Conservation (phyloP, 1,284 basidiomycete species). For the Naganishia liquefaciens region DNA sequence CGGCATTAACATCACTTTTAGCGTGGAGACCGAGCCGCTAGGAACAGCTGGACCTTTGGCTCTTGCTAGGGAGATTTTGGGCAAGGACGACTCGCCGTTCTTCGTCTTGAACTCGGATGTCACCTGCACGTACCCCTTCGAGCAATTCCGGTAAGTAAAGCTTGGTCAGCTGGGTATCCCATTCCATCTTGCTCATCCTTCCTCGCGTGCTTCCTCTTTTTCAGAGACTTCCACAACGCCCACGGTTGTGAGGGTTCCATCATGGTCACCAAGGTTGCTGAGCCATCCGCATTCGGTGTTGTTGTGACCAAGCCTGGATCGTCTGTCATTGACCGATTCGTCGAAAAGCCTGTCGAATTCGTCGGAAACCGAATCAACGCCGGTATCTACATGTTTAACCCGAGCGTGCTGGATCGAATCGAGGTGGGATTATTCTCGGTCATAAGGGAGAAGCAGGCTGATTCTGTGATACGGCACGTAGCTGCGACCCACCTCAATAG, state of each 20-base stretch:
- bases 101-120: conserved; percentile 62
- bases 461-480: conserved; percentile 28
- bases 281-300: conserved; percentile 60
- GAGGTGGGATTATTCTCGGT: conserved; percentile 47
- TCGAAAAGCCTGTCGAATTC: conserved; percentile 61
- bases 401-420: conserved; percentile 57
- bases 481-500: conserved; percentile 60
- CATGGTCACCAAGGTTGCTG: conserved; percentile 61
- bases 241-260: conserved; percentile 60
- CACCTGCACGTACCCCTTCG: conserved; percentile 60
- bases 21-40: conserved; percentile 60
- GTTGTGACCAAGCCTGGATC: conserved; percentile 58
- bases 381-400: conserved; percentile 62
- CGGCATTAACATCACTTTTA: conserved; percentile 60
- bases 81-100: conserved; percentile 60
- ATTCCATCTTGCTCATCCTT: not conserved
- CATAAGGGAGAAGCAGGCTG: not conserved
- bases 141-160: conserved; percentile 54
- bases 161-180: not conserved
- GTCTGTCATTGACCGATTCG: conserved; percentile 59
- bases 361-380: conserved; percentile 62
- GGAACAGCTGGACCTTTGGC: conserved; percentile 60
- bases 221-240: conserved; percentile 58
- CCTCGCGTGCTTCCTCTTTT: conserved; percentile 6
- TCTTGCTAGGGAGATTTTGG: conserved; percentile 58